Percentiles rank a stretch among this genome's conserved stretches.
These are phyloP conservation scores for Myxozyma neglecta DNA, from an alignment of 805 yeast species.

Conservation along the genomic window DNA sequence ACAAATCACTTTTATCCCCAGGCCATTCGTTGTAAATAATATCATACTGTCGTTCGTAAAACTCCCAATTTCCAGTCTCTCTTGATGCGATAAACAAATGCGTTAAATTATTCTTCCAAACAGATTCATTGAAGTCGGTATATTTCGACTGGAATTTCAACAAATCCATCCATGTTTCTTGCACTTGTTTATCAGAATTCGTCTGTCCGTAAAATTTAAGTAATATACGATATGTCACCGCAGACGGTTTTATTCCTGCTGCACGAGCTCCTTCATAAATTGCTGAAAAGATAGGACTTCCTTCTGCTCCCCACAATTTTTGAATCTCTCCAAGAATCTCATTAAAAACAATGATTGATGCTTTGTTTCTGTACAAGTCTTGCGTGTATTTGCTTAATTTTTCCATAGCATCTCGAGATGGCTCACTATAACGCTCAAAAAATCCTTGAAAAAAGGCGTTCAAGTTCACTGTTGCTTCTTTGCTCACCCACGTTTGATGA, in stretches of 20 bases:
- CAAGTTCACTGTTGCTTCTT: background rate
- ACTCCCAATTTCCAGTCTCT: conserved; percentile 14
- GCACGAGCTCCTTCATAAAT: conserved; percentile 15
- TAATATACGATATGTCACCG: conserved; percentile 20
- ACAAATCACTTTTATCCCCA: background rate
- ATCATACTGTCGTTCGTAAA: conserved; percentile 5
- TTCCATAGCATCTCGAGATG: background rate
- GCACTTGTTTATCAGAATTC: conserved; percentile 1
- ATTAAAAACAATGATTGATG: conserved; percentile 5
- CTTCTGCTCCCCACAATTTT: background rate
- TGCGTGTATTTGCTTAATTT: background rate
- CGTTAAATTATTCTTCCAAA: conserved; percentile 8
- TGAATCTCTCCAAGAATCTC: conserved; percentile 1
- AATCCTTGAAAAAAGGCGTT: background rate
- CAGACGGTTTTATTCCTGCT: conserved; percentile 3
- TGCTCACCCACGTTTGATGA: background rate
- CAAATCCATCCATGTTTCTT: conserved; percentile 6
- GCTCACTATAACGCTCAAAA: background rate
- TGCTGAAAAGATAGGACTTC: conserved; percentile 1
- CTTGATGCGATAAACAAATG: conserved; percentile 15
- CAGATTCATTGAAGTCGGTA: background rate
- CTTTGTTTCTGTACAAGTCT: background rate
- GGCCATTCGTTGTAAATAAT: background rate
- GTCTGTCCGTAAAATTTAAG: background rate
- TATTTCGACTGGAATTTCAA: conserved; percentile 2